These are phyloP conservation scores for Candida methanosorbosa DNA, from an alignment of 805 yeast genomes.

Conservation along the genomic window DNA sequence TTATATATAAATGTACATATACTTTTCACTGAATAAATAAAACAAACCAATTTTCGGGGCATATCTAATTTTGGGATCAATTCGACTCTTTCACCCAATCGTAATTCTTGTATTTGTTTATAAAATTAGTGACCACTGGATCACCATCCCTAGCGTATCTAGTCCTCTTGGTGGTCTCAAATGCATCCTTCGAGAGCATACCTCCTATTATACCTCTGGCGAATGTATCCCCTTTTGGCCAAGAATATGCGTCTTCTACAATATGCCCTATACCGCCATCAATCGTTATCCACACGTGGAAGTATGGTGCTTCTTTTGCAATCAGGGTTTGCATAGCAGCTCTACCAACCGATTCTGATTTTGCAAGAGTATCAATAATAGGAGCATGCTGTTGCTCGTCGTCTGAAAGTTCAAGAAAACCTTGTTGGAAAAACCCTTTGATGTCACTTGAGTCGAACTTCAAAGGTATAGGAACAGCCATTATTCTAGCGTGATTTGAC, in stretches of 20 bases:
- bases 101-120: slow-evolving; percentile 6
- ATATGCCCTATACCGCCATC: slow-evolving; percentile 45
- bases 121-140: slow-evolving; percentile 6
- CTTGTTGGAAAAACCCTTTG: slow-evolving; percentile 33
- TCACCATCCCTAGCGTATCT: slow-evolving; percentile 11
- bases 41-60: too few relatives aligned
- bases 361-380: slow-evolving; percentile 29
- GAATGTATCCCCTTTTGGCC: slow-evolving; percentile 41
- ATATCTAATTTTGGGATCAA: too few relatives aligned
- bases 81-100: slow-evolving; percentile 6
- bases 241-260: slow-evolving; percentile 28
- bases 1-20: too few relatives aligned
- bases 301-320: slow-evolving; percentile 40
- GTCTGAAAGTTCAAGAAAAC: slow-evolving; percentile 25
- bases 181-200: slow-evolving; percentile 28
- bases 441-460: slow-evolving; percentile 19
- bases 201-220: slow-evolving; percentile 40
- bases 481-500: slow-evolving; percentile 30
- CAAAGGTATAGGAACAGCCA: slow-evolving; percentile 35
- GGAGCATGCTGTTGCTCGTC: slow-evolving; percentile 27
- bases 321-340: slow-evolving; percentile 24
- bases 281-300: slow-evolving; percentile 39
- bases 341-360: slow-evolving; percentile 12
- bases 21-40: too few relatives aligned
- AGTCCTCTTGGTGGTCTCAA: slow-evolving; percentile 24